Conservation (phyloP, 768 basidiomycete genomes). For the Zangia roseola region DNA sequence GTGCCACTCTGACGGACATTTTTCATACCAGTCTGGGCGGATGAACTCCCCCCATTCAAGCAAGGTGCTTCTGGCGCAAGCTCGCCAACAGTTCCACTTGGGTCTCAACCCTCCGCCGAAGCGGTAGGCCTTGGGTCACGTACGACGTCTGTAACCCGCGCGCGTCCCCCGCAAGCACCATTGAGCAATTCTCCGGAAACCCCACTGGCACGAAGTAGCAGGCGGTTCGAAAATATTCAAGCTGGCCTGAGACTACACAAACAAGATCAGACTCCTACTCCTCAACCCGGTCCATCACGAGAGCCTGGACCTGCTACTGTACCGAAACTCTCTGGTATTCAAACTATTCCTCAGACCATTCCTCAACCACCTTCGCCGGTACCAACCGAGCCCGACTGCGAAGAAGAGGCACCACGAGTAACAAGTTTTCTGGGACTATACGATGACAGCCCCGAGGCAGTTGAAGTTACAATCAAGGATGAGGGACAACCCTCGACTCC, state of each 20-base stretch:
- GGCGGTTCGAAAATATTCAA: slow-evolving; percentile 15
- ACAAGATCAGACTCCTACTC: slow-evolving; percentile 11
- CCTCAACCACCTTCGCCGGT: slow-evolving; percentile 28
- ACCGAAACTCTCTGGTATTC: neutral
- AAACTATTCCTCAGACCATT: slow-evolving; percentile 1
- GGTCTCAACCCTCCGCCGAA: neutral
- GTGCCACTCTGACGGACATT: neutral
- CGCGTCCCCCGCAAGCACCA: neutral
- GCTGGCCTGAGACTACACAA: slow-evolving; percentile 17
- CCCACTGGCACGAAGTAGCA: slow-evolving; percentile 8
- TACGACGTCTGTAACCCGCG: slow-evolving; percentile 1
- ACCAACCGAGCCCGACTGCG: slow-evolving; percentile 23
- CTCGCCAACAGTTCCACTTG: neutral
- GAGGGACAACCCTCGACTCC: slow-evolving; percentile 24
- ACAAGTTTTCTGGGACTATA: slow-evolving; percentile 28
- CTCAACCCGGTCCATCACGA: slow-evolving; percentile 1
- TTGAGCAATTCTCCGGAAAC: neutral
- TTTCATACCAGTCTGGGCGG: slow-evolving; percentile 34
- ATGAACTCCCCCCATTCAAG: slow-evolving; percentile 21
- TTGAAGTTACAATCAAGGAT: slow-evolving; percentile 1
- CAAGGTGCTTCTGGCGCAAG: neutral
- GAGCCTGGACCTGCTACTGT: slow-evolving; percentile 2
- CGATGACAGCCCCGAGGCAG: slow-evolving; percentile 11
- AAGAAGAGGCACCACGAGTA: slow-evolving; percentile 12
- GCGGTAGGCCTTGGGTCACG: neutral